These are phyloP conservation scores for Nephelium lappaceum DNA, from an alignment of 345 rosid species.

Conservation along the genomic window DNA sequence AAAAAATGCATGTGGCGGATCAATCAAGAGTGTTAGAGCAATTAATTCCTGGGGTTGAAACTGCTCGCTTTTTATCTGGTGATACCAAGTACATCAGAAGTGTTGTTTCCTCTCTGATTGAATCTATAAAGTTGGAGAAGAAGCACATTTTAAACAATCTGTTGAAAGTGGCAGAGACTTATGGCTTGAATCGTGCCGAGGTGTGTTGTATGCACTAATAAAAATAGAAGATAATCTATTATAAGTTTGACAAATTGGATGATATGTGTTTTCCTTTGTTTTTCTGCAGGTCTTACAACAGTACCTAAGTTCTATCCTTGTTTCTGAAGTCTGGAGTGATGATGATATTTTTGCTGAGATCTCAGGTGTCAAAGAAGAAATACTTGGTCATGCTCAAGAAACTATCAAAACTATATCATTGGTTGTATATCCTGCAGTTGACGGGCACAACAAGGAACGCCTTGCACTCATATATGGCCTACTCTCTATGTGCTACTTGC, in stretches of 20 bases:
- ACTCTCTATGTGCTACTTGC: slow-evolving; percentile 73
- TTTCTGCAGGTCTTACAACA: slow-evolving; percentile 63
- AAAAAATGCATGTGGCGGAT: slow-evolving; percentile 70
- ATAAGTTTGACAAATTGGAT: background rate
- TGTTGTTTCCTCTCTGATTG: slow-evolving; percentile 62
- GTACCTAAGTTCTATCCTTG: slow-evolving; percentile 64
- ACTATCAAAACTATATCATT: slow-evolving; percentile 60
- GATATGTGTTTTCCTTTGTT: slow-evolving; percentile 5
- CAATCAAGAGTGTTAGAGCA: slow-evolving; percentile 79
- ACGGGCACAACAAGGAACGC: slow-evolving; percentile 81
- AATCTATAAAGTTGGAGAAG: slow-evolving; percentile 74
- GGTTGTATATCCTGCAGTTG: slow-evolving; percentile 73
- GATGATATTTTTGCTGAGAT: slow-evolving; percentile 80
- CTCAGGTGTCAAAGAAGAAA: slow-evolving; percentile 62
- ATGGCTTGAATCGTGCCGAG: slow-evolving; percentile 65
- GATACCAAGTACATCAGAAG: slow-evolving; percentile 62
- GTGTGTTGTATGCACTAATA: slow-evolving; percentile 37
- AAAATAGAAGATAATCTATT: slow-evolving; percentile 6
- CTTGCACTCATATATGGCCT: slow-evolving; percentile 76
- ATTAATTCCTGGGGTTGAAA: slow-evolving; percentile 84
- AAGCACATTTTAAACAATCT: slow-evolving; percentile 68
- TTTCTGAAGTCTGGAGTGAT: slow-evolving; percentile 79
- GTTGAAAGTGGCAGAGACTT: slow-evolving; percentile 60
- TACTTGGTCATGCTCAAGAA: slow-evolving; percentile 59
- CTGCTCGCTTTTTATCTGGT: slow-evolving; percentile 79